These are phyloP conservation scores for Atractiella rhizophila DNA, from an alignment of 768 basidiomycete species.

Conservation along the genomic window DNA sequence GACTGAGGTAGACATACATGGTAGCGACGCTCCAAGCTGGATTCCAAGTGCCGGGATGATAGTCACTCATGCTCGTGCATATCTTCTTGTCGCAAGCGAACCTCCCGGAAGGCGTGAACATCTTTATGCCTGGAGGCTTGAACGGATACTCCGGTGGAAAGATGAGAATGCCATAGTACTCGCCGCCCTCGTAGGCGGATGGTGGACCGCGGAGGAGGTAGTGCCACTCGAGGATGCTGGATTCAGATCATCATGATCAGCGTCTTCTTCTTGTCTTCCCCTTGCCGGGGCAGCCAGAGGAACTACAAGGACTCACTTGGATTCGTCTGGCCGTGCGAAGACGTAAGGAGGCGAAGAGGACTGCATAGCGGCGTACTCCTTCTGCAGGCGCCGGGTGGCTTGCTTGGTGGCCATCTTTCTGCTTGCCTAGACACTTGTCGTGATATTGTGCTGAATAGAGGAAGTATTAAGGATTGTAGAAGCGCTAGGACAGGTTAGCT, in stretches of 20 bases:
- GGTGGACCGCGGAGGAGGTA: constrained; percentile 51
- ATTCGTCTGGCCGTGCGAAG: constrained; percentile 86
- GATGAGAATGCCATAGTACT: constrained; percentile 21
- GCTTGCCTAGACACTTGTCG: no score
- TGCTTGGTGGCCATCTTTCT: no score
- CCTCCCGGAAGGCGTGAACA: constrained; percentile 71
- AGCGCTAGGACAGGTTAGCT: no score
- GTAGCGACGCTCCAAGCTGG: constrained; percentile 88
- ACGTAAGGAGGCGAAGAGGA: constrained; percentile 82
- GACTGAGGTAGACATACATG: no score
- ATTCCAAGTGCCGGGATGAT: constrained; percentile 80
- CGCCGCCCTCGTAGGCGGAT: constrained; percentile 67
- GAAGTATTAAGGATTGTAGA: no score
- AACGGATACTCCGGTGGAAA: constrained; percentile 10
- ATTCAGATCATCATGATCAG: no score
- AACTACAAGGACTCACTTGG: constrained; percentile 19
- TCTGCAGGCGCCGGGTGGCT: constrained; percentile 28
- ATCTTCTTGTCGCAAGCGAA: constrained; percentile 47
- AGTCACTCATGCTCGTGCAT: constrained; percentile 88
- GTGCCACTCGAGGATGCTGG: constrained; percentile 13
- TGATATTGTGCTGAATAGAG: no score
- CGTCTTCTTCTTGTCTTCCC: no score
- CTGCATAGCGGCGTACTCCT: constrained; percentile 82
- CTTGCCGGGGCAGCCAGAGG: no score
- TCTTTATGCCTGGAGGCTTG: constrained; percentile 26